Conservation (phyloP, 179 eudicot genomes). For the Nepenthes alata region DNA sequence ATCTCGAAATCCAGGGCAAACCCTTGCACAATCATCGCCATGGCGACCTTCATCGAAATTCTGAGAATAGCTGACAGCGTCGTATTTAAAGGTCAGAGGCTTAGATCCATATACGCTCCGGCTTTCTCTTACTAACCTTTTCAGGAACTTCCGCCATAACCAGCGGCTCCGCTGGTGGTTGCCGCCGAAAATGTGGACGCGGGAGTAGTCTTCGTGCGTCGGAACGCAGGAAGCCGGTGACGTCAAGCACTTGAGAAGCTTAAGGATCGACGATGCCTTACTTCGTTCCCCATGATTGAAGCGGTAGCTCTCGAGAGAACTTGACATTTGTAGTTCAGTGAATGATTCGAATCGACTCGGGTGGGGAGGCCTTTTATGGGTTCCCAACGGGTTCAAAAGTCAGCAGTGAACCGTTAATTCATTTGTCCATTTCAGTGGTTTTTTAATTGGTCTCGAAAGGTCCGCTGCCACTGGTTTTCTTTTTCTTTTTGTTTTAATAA, state of each 20-base stretch:
- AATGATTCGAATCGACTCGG: no score
- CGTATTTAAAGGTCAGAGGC: slow-evolving; percentile 42
- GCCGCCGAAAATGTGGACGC: slow-evolving; percentile 15
- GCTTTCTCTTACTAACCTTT: slow-evolving; percentile 34
- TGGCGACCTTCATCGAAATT: slow-evolving; percentile 68
- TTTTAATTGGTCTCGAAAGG: no score
- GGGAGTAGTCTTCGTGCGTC: slow-evolving; percentile 42
- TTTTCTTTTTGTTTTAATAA: no score
- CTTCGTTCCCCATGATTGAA: slow-evolving; percentile 13
- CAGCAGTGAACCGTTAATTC: no score
- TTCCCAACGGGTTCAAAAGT: no score
- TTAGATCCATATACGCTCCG: slow-evolving; percentile 27
- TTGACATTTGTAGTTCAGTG: no score
- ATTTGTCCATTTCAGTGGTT: no score
- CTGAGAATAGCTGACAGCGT: slow-evolving; percentile 59
- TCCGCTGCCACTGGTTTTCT: no score
- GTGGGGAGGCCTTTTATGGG: no score
- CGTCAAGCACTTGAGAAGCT: slow-evolving; percentile 41
- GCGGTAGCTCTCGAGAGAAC: no score
- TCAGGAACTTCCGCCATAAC: slow-evolving; percentile 35
- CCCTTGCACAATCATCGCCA: slow-evolving; percentile 18
- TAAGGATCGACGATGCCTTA: slow-evolving; percentile 1
- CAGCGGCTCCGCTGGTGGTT: slow-evolving; percentile 18
- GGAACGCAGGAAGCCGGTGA: slow-evolving; percentile 56
- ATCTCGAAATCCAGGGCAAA: no score